These are phyloP conservation scores for Elongisporangium prolatum DNA, from an alignment of 352 stramenopile species.

Conservation along the genomic window DNA sequence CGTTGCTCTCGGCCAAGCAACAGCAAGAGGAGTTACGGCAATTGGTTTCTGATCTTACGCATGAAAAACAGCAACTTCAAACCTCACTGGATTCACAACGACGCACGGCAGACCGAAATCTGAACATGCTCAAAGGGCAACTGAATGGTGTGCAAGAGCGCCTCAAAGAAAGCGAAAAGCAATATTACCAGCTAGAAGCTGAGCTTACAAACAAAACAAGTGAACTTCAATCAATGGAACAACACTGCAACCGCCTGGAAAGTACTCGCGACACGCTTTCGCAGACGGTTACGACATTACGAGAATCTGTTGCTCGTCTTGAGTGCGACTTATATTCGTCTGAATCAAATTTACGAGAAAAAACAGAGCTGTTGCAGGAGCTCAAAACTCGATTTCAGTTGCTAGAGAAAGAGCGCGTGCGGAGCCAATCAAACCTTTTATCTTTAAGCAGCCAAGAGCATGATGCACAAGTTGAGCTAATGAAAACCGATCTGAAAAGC, in stretches of 20 bases:
- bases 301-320: background rate
- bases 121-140: constrained; percentile 29
- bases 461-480: background rate
- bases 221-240: constrained; percentile 1
- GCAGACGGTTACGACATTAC: background rate
- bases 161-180: constrained; percentile 7
- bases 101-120: constrained; percentile 19
- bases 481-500: background rate
- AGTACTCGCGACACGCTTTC: background rate
- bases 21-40: constrained; percentile 49
- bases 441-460: background rate
- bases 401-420: background rate
- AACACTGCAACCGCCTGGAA: background rate
- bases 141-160: constrained; percentile 23
- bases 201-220: constrained; percentile 4
- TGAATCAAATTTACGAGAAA: background rate
- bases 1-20: constrained; percentile 41
- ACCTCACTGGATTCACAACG: constrained; percentile 30
- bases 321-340: background rate
- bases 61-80: constrained; percentile 52
- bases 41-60: constrained; percentile 36
- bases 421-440: background rate
- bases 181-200: constrained; percentile 10
- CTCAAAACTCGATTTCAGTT: background rate
- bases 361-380: background rate